Conservation (phyloP, 2,329 filamentous ascomycete genomes). For the Fusarium protoensiforme region DNA sequence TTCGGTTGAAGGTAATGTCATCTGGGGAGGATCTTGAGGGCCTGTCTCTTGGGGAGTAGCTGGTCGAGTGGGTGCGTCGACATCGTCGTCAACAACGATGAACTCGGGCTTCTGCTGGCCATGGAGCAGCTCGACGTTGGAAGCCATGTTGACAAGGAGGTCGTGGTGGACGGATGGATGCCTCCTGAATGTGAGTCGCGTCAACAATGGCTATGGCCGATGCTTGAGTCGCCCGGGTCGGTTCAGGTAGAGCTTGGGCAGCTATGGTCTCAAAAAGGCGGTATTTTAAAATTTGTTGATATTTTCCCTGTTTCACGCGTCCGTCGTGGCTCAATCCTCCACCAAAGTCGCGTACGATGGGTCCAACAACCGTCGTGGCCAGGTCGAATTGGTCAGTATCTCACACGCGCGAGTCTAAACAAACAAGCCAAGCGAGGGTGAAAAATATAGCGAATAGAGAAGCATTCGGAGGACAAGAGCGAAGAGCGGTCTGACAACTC, state of each 20-base stretch:
- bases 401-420: conserved; percentile 32
- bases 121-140: conserved; percentile 44
- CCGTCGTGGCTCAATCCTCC: conserved; percentile 19
- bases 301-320: conserved; percentile 15
- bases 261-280: not conserved
- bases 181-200: conserved; percentile 16
- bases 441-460: not conserved
- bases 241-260: not conserved
- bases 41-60: conserved; percentile 46
- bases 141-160: conserved; percentile 48
- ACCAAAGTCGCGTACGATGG: conserved; percentile 30
- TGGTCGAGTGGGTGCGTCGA: conserved; percentile 48
- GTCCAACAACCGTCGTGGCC: conserved; percentile 34
- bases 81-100: conserved; percentile 43
- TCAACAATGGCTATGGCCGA: conserved; percentile 14
- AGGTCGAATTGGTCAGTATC: conserved; percentile 36
- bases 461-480: not conserved
- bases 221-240: not conserved
- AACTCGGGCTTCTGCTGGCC: conserved; percentile 48
- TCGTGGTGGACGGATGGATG: not conserved
- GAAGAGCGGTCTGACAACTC: not conserved
- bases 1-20: conserved; percentile 69
- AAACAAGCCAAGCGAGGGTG: conserved; percentile 17
- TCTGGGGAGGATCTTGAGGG: conserved; percentile 57
- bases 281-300: conserved; percentile 12